A percentile compares a stretch with the other conserved stretches of the same genome.
Conservation (phyloP, 352 stramenopile species). For the Pythium dissimile region DNA sequence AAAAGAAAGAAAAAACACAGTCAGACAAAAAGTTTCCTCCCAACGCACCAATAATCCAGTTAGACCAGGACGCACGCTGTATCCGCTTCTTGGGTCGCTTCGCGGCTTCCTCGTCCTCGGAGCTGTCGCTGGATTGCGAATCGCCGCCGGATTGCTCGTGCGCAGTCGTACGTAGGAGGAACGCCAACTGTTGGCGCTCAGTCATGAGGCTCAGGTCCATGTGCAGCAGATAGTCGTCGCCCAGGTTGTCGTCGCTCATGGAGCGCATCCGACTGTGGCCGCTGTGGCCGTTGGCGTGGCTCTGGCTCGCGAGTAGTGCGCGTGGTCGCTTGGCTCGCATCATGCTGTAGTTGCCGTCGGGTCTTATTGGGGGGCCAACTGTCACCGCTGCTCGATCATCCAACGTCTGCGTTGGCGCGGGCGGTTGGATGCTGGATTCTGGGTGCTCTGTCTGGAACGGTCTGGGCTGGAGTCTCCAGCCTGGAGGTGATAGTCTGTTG, state of each 20-base stretch:
- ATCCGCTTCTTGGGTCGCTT: slow-evolving; percentile 24
- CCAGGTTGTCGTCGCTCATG: slow-evolving; percentile 26
- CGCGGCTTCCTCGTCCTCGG: slow-evolving; percentile 26
- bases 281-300: slow-evolving; percentile 3
- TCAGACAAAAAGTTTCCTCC: no score
- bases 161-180: slow-evolving; percentile 65
- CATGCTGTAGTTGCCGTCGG: slow-evolving; percentile 7
- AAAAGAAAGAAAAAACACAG: no score
- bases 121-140: slow-evolving; percentile 27
- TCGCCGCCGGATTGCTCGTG: slow-evolving; percentile 42
- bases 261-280: slow-evolving; percentile 13
- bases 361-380: not conserved
- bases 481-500: not conserved
- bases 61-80: slow-evolving; percentile 16
- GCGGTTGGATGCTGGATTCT: not conserved
- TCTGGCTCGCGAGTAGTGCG: slow-evolving; percentile 2
- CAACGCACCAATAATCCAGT: no score
- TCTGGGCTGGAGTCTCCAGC: not conserved
- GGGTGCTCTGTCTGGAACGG: not conserved
- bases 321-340: slow-evolving; percentile 25
- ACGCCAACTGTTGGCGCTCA: slow-evolving; percentile 75
- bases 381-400: slow-evolving; percentile 13
- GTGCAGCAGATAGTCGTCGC: slow-evolving; percentile 24
- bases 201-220: slow-evolving; percentile 75
- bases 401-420: not conserved